Base-by-base conservation (phyloP, 805 yeast genomes). In the Blastobotrys mokoenaii region DNA sequence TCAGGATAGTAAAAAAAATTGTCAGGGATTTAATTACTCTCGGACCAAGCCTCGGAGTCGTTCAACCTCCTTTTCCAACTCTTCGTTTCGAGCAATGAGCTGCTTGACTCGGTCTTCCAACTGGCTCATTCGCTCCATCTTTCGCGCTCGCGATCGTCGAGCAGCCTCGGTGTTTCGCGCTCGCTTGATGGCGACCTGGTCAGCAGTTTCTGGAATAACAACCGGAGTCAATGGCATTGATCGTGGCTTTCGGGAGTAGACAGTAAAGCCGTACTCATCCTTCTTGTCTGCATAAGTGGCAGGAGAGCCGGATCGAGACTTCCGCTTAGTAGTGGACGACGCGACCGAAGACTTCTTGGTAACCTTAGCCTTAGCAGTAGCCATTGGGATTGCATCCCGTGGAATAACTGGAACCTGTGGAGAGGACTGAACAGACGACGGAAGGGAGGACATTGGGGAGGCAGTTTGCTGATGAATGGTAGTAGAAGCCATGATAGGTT, bases 151-250 rank as follows among this genome's bases (percentile, higher is more conserved):
- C 22, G 96, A 87, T 61, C 96, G 78, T 65, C 97, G 80, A 6
- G 97, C 97, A 54, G 97, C 97, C 41, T 80, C 67, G n/a, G 90
- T 90, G 74, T 93, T 90, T 66, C 90, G 81, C 7, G 97, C 97
- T 63, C 97, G 81, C 70, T 90, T 90, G 57, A 84, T 64, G 39
- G 86, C 77, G 46, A 74, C 75, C n/a, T 82, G 77, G 63, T 86
- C 95, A 40, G 38, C 66, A 34, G 66, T 61, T 32, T 73, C 76
- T 29, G 76, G 72, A 38, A 70, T 50, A 40, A 76, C 74, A 46
- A 88, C 73, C 8, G 95, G 95, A 54, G 73, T 69, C 64, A 87
- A 72, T 7, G 95, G 94, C 48, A 70, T 67, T 25, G 76, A 51
- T 57, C 95, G 79, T 54, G 77, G 84, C 71, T 87, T 88, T 63